Base-by-base conservation (phyloP, 2,329 filamentous ascomycete species). In the Peltaster fructicola region DNA sequence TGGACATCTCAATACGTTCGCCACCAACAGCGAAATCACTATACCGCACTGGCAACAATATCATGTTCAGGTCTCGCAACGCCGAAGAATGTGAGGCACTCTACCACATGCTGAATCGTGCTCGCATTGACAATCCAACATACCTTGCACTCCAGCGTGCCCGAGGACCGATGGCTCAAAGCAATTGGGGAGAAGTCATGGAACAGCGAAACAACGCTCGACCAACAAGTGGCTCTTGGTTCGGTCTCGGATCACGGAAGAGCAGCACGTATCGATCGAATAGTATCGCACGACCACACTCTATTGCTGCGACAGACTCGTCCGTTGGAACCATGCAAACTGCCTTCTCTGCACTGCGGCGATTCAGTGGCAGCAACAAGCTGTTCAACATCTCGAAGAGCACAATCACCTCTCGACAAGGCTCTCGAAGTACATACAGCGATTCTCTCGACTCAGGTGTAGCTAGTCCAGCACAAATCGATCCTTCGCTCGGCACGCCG, bases 1-100 rank as follows among this genome's bases (percentile, higher is more conserved):
- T 98, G 15, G 88, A 98, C 47, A 79, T 98, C 26, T 88, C 90
- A 36, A 80, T 98, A 35, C 76, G 82, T 24, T 93, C 85, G 5
- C 80, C 80, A 2, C 76, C 84, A 14, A 76, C 77, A 5, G 47
- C 62, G 16, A 68, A 77, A 33, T 82, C 77, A 4, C 68, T 69
- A 39, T 64, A 92, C 29, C 65, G 54, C 44, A 65, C 73, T 8
- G 51, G 54, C 22, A 73, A 72, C 40, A 88, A 90, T 46, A 79
- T 92, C 54, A 85, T 90, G 60, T 88, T 95, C 64, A 75, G 88
- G 20, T 80, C 80, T 23, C 61, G 73, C 20, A 78, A 67, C 22
- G 63, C 71, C 3, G 64, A 70, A 20, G 85, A 93, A 33, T 90
- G 84, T 44, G 73, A 77, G 36, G 64, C 67, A 17, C 61, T 98